Evolutionary conservation across 2,329 filamentous ascomycete genomes (phyloP).

Genomic region (Cytospora piceicola): DNA sequence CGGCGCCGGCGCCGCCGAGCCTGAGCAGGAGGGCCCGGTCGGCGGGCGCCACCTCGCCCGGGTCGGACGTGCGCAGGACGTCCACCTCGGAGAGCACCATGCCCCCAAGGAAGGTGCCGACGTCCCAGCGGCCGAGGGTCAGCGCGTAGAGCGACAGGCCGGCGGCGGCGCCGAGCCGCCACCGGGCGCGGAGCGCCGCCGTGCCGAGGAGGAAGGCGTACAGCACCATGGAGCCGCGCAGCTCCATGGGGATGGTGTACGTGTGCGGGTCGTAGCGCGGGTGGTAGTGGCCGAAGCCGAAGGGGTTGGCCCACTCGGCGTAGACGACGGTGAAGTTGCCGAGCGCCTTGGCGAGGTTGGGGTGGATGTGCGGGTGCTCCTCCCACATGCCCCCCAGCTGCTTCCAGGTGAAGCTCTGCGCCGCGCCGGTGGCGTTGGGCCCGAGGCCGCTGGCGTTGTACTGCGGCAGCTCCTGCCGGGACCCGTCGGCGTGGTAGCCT

Average conservation of each 20-base stretch:
- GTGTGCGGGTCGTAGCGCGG: conserved; percentile 48
- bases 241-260: conserved; percentile 48
- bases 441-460: conserved; percentile 35
- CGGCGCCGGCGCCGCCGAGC: conserved; percentile 1
- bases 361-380: conserved; percentile 46
- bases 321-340: conserved; percentile 45
- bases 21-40: conserved; percentile 27
- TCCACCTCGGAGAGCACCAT: conserved; percentile 44
- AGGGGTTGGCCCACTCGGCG: conserved; percentile 47
- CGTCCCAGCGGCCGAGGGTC: conserved; percentile 45
- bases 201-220: conserved; percentile 47
- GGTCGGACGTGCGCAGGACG: conserved; percentile 35
- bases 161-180: conserved; percentile 39
- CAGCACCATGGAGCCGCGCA: conserved; percentile 46
- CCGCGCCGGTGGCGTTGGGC: conserved; percentile 42
- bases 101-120: conserved; percentile 45
- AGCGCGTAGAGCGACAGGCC: conserved; percentile 42
- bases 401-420: conserved; percentile 39
- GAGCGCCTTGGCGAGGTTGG: conserved; percentile 44
- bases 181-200: conserved; percentile 42
- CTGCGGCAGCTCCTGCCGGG: conserved; percentile 11
- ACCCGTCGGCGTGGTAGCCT: conserved; percentile 24
- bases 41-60: conserved; percentile 13
- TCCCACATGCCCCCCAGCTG: conserved; percentile 48
- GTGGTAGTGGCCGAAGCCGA: conserved; percentile 46